These are phyloP conservation scores for Globisporangium parvum DNA, from an alignment of 352 stramenopile genomes.

Conservation along the genomic window DNA sequence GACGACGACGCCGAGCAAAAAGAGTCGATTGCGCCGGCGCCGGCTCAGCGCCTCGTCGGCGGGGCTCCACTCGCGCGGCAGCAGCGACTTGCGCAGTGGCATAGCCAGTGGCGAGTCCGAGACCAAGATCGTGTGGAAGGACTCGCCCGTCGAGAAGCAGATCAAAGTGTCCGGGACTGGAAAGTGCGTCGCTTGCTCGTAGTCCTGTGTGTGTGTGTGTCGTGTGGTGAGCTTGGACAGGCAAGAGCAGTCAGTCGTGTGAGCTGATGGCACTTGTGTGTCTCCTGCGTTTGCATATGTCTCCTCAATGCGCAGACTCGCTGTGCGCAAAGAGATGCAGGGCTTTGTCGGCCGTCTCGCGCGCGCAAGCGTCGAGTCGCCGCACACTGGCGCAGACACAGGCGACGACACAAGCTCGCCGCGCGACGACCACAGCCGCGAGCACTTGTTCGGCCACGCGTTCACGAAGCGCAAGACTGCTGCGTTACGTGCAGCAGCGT, in stretches of 20 bases:
- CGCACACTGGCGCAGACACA: slow-evolving; percentile 6
- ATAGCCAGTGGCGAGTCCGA: slow-evolving; percentile 9
- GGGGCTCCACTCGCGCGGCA: slow-evolving; percentile 1
- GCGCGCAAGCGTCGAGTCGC: slow-evolving; percentile 45
- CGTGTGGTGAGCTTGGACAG: no score
- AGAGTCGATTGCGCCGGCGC: slow-evolving; percentile 1
- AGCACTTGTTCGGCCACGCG: slow-evolving; percentile 16
- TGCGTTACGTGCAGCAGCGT: neutral
- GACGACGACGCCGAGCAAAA: slow-evolving; percentile 17
- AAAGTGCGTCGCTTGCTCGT: slow-evolving; percentile 22
- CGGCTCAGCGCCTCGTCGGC: neutral
- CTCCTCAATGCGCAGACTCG: slow-evolving; percentile 19
- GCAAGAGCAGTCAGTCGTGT: neutral
- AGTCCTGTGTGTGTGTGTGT: neutral
- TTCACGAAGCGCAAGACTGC: slow-evolving; percentile 9
- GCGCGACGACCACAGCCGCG: slow-evolving; percentile 7
- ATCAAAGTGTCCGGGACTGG: slow-evolving; percentile 66
- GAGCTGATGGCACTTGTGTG: neutral
- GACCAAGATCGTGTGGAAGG: slow-evolving; percentile 70
- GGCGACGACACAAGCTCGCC: neutral
- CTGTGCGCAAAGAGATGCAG: slow-evolving; percentile 60
- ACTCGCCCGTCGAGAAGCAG: slow-evolving; percentile 75
- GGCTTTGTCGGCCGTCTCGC: slow-evolving; percentile 57
- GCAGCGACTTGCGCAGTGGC: neutral
- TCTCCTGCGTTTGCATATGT: no score